Evolutionary conservation across 2,329 filamentous ascomycete genomes (phyloP).

Genomic region (Stachybotrys echinatus): DNA sequence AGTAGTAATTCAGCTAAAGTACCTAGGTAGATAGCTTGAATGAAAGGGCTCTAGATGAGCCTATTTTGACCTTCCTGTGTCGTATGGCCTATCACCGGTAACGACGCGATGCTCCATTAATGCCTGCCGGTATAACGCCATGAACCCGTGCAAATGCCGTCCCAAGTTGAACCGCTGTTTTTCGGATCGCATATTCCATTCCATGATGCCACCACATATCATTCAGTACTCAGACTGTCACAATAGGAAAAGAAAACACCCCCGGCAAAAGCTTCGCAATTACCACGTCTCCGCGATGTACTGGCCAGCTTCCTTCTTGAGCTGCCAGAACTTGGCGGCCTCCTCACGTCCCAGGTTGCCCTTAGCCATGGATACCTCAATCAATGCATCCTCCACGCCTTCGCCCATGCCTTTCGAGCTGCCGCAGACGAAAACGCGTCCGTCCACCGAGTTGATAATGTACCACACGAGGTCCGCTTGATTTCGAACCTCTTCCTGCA

Average conservation of each 20-base stretch:
- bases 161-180: neutral
- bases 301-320: slow-evolving; percentile 88
- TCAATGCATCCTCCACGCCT: slow-evolving; percentile 80
- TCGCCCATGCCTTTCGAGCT: slow-evolving; percentile 97
- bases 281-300: slow-evolving; percentile 85
- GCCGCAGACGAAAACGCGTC: slow-evolving; percentile 92
- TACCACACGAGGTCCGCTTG: slow-evolving; percentile 98
- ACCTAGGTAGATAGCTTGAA: neutral
- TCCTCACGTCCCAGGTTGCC: slow-evolving; percentile 79
- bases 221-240: no score
- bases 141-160: neutral
- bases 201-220: no score
- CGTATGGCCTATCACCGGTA: neutral
- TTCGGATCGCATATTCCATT: no score
- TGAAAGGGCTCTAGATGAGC: neutral
- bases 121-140: neutral
- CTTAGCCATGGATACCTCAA: slow-evolving; percentile 90
- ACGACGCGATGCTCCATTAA: neutral
- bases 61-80: neutral
- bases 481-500: slow-evolving; percentile 87
- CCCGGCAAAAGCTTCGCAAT: slow-evolving; percentile 5
- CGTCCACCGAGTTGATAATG: slow-evolving; percentile 93
- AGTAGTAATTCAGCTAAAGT: no score
- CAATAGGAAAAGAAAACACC: no score
- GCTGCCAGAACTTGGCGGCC: slow-evolving; percentile 80